A percentile compares a stretch with the other conserved stretches of the same genome.
These are phyloP conservation scores for Trypanosoma boissoni DNA, from an alignment of 208 protist species.

Conservation along the genomic window DNA sequence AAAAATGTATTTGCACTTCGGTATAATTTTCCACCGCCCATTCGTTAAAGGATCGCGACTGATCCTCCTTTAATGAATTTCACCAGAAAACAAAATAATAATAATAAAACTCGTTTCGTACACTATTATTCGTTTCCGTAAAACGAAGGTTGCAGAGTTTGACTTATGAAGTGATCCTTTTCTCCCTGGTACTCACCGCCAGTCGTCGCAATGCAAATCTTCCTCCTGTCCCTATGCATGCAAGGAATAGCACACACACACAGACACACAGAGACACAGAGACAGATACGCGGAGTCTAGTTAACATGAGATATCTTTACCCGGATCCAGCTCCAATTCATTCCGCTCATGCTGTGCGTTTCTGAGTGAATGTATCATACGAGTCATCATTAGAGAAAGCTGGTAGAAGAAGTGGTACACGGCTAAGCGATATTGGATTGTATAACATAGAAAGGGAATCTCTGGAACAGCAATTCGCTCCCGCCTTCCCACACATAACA, in stretches of 20 bases:
- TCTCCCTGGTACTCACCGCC: no score
- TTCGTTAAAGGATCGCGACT: conserved; percentile 79
- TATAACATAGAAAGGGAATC: conserved; percentile 49
- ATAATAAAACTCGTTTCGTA: conserved; percentile 86
- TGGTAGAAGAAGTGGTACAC: conserved; percentile 80
- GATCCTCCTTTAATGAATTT: conserved; percentile 86
- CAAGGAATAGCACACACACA: conserved; percentile 67
- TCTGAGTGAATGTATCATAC: conserved; percentile 76
- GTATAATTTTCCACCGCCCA: conserved; percentile 71
- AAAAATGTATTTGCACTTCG: conserved; percentile 64
- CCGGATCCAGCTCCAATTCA: conserved; percentile 49
- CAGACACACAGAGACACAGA: conserved; percentile 66
- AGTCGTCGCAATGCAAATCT: no score
- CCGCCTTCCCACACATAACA: conserved; percentile 83
- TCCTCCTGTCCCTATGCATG: conserved; percentile 70
- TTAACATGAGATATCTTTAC: conserved; percentile 39
- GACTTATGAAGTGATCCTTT: no score
- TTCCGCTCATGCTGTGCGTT: conserved; percentile 50
- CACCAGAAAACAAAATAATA: conserved; percentile 69
- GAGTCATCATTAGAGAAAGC: conserved; percentile 82
- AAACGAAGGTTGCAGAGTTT: no score
- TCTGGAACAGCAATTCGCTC: conserved; percentile 67
- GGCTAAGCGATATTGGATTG: conserved; percentile 86
- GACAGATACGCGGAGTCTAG: no score
- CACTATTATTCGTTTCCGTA: no score